A percentile compares a stretch with the other conserved stretches of the same genome.
Evolutionary conservation across 2,329 filamentous ascomycete genomes (phyloP).

Genomic region (Thelonectria olida): DNA sequence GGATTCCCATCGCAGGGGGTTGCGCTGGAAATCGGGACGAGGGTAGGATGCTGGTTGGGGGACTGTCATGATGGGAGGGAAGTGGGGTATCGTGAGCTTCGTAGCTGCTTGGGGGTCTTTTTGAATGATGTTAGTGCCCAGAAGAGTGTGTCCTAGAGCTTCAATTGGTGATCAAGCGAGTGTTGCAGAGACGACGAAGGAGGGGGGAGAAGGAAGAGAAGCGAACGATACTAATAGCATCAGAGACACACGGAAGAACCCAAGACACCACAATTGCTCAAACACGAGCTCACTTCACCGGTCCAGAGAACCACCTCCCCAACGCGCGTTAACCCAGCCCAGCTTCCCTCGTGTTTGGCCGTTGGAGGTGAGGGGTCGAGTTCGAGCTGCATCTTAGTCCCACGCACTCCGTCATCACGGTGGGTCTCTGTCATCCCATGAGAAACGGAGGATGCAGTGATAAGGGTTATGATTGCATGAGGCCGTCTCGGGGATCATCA

Average conservation of each 20-base stretch:
- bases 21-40: slow-evolving; percentile 71
- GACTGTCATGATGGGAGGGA: slow-evolving; percentile 28
- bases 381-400: slow-evolving; percentile 6
- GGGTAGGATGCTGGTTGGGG: slow-evolving; percentile 56
- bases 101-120: background rate
- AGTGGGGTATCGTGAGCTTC: background rate
- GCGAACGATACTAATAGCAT: background rate
- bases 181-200: background rate
- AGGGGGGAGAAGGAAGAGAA: background rate
- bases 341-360: slow-evolving; percentile 13
- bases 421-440: background rate
- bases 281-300: background rate
- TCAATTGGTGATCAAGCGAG: slow-evolving; percentile 4
- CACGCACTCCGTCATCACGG: slow-evolving; percentile 1
- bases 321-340: background rate
- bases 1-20: slow-evolving; percentile 64
- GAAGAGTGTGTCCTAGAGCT: background rate
- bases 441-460: background rate
- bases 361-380: slow-evolving; percentile 17
- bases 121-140: background rate
- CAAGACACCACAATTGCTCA: background rate
- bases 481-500: slow-evolving; percentile 1
- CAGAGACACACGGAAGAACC: background rate
- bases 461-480: slow-evolving; percentile 2
- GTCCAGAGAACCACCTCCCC: background rate